phyloP scores from a whole-genome alignment of 1,284 basidiomycete species.

The Trichosporon sp. region DNA sequence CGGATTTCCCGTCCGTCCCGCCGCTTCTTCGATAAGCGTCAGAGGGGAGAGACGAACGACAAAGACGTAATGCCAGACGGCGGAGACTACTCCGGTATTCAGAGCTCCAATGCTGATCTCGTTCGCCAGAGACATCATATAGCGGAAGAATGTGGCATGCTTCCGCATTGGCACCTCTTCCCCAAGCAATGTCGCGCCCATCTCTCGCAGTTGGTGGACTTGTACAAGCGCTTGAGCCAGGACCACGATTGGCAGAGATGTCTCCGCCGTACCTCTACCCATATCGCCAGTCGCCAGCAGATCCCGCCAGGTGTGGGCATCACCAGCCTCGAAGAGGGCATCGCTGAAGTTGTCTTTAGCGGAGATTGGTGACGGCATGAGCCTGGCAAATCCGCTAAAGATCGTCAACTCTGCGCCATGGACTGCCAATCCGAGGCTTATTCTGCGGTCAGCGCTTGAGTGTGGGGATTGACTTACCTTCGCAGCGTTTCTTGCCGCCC shows the following conservation, averaged over 20 bases:
- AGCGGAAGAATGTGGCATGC: background rate
- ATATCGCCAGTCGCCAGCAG: background rate
- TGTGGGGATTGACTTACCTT: background rate
- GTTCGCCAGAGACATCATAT: background rate
- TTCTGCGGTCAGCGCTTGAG: background rate
- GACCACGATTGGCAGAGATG: background rate
- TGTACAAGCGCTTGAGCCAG: background rate
- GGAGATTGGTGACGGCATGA: background rate
- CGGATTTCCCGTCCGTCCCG: background rate
- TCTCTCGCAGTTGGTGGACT: background rate
- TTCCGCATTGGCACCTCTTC: background rate
- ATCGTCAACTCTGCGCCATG: constrained; percentile 11
- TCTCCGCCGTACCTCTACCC: background rate
- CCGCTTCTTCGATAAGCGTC: background rate
- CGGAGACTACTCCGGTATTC: background rate
- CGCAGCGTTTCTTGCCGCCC: constrained; percentile 10
- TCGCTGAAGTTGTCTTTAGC: constrained; percentile 5
- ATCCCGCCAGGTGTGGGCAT: constrained; percentile 7
- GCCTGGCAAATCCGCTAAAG: constrained; percentile 6
- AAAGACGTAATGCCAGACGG: background rate
- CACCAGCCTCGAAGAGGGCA: constrained; percentile 13
- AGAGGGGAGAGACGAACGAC: background rate
- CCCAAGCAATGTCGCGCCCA: background rate
- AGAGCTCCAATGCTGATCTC: background rate
- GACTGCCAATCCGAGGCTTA: constrained; percentile 8